These are phyloP conservation scores for Licmophora abbreviata DNA, from an alignment of 108 stramenopile species.

Conservation along the genomic window DNA sequence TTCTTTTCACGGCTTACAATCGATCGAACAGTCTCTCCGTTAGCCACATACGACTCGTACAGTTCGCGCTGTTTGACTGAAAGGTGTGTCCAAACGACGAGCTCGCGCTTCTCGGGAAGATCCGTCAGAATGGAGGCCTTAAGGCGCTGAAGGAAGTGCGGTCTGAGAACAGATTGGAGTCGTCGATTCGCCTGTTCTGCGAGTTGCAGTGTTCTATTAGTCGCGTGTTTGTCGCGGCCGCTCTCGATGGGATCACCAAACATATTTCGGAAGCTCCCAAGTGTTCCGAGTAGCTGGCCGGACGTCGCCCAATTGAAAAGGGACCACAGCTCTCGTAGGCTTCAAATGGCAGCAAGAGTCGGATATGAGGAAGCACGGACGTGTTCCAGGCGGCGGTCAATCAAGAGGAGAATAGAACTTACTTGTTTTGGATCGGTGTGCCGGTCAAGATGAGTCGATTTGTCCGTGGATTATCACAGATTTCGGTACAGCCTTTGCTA, in stretches of 20 bases:
- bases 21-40: constrained; percentile 44
- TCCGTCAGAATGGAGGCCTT: constrained; percentile 81
- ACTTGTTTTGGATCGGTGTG: constrained; percentile 92
- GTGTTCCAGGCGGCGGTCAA: constrained; percentile 15
- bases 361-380: constrained; percentile 34
- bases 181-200: constrained; percentile 61
- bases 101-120: constrained; percentile 88
- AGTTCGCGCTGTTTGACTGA: constrained; percentile 70
- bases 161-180: constrained; percentile 64
- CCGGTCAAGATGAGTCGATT: constrained; percentile 85
- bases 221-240: constrained; percentile 65
- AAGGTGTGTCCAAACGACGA: constrained; percentile 86
- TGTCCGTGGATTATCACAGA: constrained; percentile 38
- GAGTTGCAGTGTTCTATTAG: constrained; percentile 37
- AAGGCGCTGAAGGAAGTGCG: constrained; percentile 83
- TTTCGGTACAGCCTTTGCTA: constrained; percentile 46
- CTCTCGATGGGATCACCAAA: constrained; percentile 72
- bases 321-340: constrained; percentile 82
- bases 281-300: constrained; percentile 51
- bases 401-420: too few relatives aligned
- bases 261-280: constrained; percentile 41
- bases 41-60: constrained; percentile 66
- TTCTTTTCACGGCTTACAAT: constrained; percentile 31
- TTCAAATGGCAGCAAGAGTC: neutral
- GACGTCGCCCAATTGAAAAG: constrained; percentile 88